Percentiles rank a stretch among this genome's conserved stretches.
Conservation (phyloP, 2,329 filamentous ascomycete species). For the Colletotrichum liriopes region DNA sequence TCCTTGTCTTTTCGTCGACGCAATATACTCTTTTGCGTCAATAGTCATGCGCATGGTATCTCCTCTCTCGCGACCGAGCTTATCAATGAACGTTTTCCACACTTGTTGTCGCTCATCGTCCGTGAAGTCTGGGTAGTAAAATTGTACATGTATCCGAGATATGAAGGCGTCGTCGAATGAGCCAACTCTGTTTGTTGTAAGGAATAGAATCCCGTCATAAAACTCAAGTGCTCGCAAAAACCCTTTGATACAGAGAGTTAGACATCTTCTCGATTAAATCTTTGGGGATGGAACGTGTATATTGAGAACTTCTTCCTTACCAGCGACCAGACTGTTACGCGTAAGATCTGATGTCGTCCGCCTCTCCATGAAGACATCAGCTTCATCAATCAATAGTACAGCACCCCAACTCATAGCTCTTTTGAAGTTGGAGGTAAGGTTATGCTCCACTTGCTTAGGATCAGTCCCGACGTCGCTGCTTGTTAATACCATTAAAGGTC, state of each 20-base stretch:
- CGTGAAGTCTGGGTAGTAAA: constrained; percentile 49
- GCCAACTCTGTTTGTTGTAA: constrained; percentile 50
- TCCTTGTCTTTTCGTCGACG: constrained; percentile 25
- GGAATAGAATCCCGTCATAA: constrained; percentile 52
- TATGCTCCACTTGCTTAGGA: constrained; percentile 37
- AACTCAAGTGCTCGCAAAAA: constrained; percentile 51
- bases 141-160: constrained; percentile 50
- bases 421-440: constrained; percentile 42
- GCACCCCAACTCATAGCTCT: constrained; percentile 48
- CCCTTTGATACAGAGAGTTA: constrained; percentile 36
- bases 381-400: constrained; percentile 51
- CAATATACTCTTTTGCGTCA: constrained; percentile 44
- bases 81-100: constrained; percentile 50
- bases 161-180: constrained; percentile 52
- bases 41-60: constrained; percentile 45
- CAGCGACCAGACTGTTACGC: constrained; percentile 33
- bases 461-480: constrained; percentile 47
- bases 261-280: background rate
- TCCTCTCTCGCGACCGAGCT: constrained; percentile 46
- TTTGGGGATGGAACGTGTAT: background rate
- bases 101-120: constrained; percentile 47
- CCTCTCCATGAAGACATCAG: constrained; percentile 46
- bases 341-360: constrained; percentile 42
- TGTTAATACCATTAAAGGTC: constrained; percentile 52
- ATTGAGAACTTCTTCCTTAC: constrained; percentile 33